phyloP scores from a whole-genome alignment of 371 early-diverging fungal genomes.

The Mucor indicus region DNA sequence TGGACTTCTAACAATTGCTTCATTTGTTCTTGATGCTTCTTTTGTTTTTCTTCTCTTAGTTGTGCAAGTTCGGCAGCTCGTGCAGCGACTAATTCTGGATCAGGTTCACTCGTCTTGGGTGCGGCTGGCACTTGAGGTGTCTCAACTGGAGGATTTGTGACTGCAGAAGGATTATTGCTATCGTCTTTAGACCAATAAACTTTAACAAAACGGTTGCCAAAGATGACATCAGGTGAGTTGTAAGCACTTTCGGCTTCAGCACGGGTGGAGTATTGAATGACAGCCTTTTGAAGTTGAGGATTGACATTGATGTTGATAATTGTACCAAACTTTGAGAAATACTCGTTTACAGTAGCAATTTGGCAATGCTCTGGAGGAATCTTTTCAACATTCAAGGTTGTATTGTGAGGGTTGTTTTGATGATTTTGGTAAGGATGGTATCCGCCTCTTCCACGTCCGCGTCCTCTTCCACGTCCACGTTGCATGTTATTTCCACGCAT shows the following conservation, averaged over 20 bases:
- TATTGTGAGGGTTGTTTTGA: conserved; percentile 28
- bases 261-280: conserved; percentile 61
- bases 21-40: conserved; percentile 52
- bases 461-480: conserved; percentile 12
- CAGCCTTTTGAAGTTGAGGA: conserved; percentile 48
- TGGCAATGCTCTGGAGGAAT: conserved; percentile 68
- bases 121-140: conserved; percentile 7
- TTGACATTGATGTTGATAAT: conserved; percentile 70
- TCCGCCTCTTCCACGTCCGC: conserved; percentile 27
- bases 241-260: conserved; percentile 75
- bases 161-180: conserved; percentile 1
- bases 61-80: conserved; percentile 44
- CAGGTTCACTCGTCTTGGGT: conserved; percentile 29
- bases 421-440: conserved; percentile 8
- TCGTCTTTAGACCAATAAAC: conserved; percentile 69
- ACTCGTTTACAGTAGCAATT: conserved; percentile 66
- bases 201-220: conserved; percentile 87
- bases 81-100: conserved; percentile 44
- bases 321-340: conserved; percentile 73
- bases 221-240: conserved; percentile 77
- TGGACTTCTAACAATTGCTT: conserved; percentile 56
- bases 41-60: conserved; percentile 34
- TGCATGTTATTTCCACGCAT: conserved; percentile 5
- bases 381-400: conserved; percentile 69
- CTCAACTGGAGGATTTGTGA: not conserved